Evolutionary conservation across 805 yeast species (phyloP), one percentile per base, ranked within the genome.

Genomic region (Vanderwaltozyma verrucispora): DNA sequence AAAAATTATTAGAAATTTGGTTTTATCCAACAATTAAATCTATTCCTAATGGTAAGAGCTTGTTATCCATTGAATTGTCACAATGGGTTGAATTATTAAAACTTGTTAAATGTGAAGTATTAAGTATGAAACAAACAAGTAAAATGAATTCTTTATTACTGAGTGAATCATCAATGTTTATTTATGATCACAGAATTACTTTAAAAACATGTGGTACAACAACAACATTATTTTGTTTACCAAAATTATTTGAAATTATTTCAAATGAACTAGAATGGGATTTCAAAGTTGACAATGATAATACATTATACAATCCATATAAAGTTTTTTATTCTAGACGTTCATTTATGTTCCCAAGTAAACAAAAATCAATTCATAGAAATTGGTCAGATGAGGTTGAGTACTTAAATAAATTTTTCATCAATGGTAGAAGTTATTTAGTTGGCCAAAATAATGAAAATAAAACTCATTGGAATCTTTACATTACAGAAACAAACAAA

Each of bases 191-290:
- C 62, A 86, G 83, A 58, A 50, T 92, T 44, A 77, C 89, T 35
- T 69, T 89, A 54, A 89, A 89, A 60, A 89, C 98, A 5, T 89
- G 98, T 59, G 98, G 98, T 7, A 88, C 96, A 4, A 89, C 97
- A 1, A 86, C 95, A 1, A 80, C 95, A 1, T 68, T 89, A 40
- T 72, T 76, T 18, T 89, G 96, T 47, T 60, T 89, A 20, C 75
- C 74, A 20, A 69, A 73, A 35, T 61, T 89, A 35, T 73, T 83
- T 43, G 72, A 73, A 33, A 51, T 72, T 25, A 71, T 76, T 3
- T 48, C 57, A 14, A 42, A 54, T 5, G 64, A 65, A 39, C 59
- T 73, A 30, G 12, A 37, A 18, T 62, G 75, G 75, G 37, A 65
- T 38, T 55, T 67, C 47, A 42, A 21, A 12, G 17, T 19, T 2